Evolutionary conservation across 306 rosid genomes (phyloP).

Genomic region (Benincasa hispida): DNA sequence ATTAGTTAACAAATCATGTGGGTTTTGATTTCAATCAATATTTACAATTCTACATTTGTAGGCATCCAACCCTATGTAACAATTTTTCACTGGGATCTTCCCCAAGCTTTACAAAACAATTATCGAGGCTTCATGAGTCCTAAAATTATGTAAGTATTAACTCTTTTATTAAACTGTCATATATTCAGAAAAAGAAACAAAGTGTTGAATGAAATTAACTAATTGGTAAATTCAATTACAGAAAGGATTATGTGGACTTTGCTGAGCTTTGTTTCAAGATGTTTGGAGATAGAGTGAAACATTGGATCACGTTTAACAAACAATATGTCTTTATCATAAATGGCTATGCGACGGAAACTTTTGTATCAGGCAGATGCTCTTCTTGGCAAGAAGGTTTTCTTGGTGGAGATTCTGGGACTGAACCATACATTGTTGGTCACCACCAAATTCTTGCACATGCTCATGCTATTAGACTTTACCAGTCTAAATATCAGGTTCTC

Average conservation of each 20-base stretch:
- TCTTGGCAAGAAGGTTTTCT: constrained; percentile 26
- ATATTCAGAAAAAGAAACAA: too few relatives aligned
- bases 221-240: background rate
- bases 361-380: constrained; percentile 44
- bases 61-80: constrained; percentile 38
- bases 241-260: constrained; percentile 31
- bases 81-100: constrained; percentile 59
- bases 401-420: constrained; percentile 35
- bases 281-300: constrained; percentile 50
- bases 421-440: constrained; percentile 53
- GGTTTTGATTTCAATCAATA: background rate
- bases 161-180: too few relatives aligned
- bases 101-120: constrained; percentile 44
- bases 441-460: constrained; percentile 55
- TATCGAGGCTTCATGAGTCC: constrained; percentile 34
- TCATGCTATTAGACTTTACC: constrained; percentile 27
- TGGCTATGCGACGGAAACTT: constrained; percentile 17
- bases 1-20: background rate
- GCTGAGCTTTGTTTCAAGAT: constrained; percentile 37
- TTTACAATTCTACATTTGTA: background rate
- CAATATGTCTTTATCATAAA: constrained; percentile 2
- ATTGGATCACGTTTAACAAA: constrained; percentile 59
- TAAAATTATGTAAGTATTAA: constrained; percentile 20
- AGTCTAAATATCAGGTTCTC: constrained; percentile 17
- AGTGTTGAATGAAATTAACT: too few relatives aligned